A percentile compares a stretch with the other conserved stretches of the same genome.
Evolutionary conservation across 495 filamentous ascomycete species (phyloP).

Genomic region (Penicillium coffeae): DNA sequence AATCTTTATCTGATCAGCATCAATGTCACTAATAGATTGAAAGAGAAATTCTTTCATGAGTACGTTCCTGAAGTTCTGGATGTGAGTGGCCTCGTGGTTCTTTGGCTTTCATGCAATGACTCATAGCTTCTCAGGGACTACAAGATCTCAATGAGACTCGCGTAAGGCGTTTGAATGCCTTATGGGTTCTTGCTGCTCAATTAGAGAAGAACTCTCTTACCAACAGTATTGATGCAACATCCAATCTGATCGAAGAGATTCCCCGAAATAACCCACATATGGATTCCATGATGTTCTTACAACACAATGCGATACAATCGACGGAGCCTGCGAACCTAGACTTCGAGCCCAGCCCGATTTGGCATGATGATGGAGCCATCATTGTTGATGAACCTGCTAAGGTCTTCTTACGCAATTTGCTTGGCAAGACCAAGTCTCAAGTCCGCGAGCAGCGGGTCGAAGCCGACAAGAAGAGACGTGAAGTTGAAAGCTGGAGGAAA

Average conservation of each 20-base stretch:
- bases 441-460: slow-evolving; percentile 74
- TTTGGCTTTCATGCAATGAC: not conserved
- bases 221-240: slow-evolving; percentile 64
- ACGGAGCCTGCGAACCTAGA: slow-evolving; percentile 77
- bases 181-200: slow-evolving; percentile 76
- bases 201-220: slow-evolving; percentile 73
- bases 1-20: slow-evolving; percentile 95
- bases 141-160: slow-evolving; percentile 92
- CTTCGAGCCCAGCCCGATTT: slow-evolving; percentile 95
- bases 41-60: slow-evolving; percentile 94
- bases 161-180: slow-evolving; percentile 71
- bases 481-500: slow-evolving; percentile 71
- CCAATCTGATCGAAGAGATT: slow-evolving; percentile 73
- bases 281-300: slow-evolving; percentile 95
- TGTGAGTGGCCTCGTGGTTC: slow-evolving; percentile 38
- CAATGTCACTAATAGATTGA: slow-evolving; percentile 93
- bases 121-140: slow-evolving; percentile 47
- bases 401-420: slow-evolving; percentile 83
- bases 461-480: slow-evolving; percentile 74
- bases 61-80: slow-evolving; percentile 93
- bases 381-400: slow-evolving; percentile 79
- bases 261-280: slow-evolving; percentile 81
- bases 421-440: slow-evolving; percentile 83
- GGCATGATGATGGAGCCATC: slow-evolving; percentile 90
- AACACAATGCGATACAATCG: slow-evolving; percentile 78